phyloP scores from a whole-genome alignment of 2,329 filamentous ascomycete species.

The Monilinia fructicola region DNA sequence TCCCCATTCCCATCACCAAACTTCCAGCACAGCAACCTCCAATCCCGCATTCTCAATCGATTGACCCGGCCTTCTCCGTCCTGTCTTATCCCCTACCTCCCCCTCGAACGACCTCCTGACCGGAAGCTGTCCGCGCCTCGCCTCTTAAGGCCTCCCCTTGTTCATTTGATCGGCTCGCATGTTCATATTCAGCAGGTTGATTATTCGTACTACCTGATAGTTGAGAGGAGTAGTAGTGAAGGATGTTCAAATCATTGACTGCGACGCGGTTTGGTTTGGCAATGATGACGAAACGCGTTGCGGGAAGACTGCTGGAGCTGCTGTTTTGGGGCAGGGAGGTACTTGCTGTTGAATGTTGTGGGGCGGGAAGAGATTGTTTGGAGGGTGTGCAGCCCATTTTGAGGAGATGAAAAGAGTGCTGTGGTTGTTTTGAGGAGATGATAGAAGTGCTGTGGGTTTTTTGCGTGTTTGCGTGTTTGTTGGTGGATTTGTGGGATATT shows the following conservation, averaged over 20 bases:
- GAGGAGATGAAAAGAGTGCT: not conserved
- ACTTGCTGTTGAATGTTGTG: too few relatives aligned
- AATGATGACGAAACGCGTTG: not conserved
- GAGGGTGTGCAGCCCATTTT: slow-evolving; percentile 2
- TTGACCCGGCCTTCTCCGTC: not conserved
- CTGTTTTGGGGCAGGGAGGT: not conserved
- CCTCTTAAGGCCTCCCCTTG: too few relatives aligned
- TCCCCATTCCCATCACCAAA: too few relatives aligned
- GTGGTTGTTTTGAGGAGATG: not conserved
- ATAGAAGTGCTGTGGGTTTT: too few relatives aligned
- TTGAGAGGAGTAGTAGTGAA: not conserved
- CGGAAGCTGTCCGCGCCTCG: not conserved
- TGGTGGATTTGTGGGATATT: too few relatives aligned
- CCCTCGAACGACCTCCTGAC: not conserved
- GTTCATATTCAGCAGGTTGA: too few relatives aligned
- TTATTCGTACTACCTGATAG: not conserved
- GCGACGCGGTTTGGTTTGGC: too few relatives aligned
- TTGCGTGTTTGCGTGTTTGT: not conserved
- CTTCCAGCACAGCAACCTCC: not conserved
- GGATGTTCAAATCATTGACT: not conserved
- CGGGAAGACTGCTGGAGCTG: not conserved
- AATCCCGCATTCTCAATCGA: not conserved
- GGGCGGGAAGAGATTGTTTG: not conserved
- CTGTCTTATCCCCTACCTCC: too few relatives aligned
- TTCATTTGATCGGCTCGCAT: too few relatives aligned